Evolutionary conservation across 2,329 filamentous ascomycete species (phyloP), one percentile per base, ranked within the genome.

Genomic region (Claviceps monticola): DNA sequence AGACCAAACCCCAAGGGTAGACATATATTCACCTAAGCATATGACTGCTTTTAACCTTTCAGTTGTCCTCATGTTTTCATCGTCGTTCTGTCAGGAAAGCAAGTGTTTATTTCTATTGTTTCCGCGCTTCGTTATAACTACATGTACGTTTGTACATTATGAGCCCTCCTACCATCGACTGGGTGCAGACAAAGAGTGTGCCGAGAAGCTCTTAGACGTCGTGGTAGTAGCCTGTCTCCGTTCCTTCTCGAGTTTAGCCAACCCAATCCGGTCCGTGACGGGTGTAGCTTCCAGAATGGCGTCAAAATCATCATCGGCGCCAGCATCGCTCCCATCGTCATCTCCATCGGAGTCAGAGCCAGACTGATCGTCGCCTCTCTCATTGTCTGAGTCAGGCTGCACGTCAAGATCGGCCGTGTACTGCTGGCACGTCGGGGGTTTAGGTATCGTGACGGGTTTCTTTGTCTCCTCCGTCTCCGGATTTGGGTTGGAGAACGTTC

Each of bases 281-380:
- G 88, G 88, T 3, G 88, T 91, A 0, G 93, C 91, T 59, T 90
- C 82, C 62, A 96, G 95, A 66, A 98, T 94, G 58, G 84, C 84
- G 62, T 97, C 91, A 62, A 97, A 95, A 48, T 88, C 84, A 46
- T 86, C 85, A 51, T 93, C 84, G 16, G 81, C 80, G 9, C 71
- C 76, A 5, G 60, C 79, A 23, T 45, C 34, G 2, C 21, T 48
- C 2, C 90, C 83, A 16, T 80, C 78, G 1, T 90, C 83, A 13
- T 80, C 78, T 16, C 80, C 78, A 34, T 34, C 29, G 29, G 29
- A 34, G 29, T 34, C 29, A 34, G 29, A 34, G 29, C 29, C 29
- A 34, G 29, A 34, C 29, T 34, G 29, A 1, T 90, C 83, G 16
- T 80, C 78, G 61, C 78, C 19, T 70, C 65, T 34, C 71, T 54